Percentiles rank a stretch among this genome's conserved stretches.
These are phyloP conservation scores for Xanthoconium stramineum DNA, from an alignment of 768 basidiomycete species.

Conservation along the genomic window DNA sequence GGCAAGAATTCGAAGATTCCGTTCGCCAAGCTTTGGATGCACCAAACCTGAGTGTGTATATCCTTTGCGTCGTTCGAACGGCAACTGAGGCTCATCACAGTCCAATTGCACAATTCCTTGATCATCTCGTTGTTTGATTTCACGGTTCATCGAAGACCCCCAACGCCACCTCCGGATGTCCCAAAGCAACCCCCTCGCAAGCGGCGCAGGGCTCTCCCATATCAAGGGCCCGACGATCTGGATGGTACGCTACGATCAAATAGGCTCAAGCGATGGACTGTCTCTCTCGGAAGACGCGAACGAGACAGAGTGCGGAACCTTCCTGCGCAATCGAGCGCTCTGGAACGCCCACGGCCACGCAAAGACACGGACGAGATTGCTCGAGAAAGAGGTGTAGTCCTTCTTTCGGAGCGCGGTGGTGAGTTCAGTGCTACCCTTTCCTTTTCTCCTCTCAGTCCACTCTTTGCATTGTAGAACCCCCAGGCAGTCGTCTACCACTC, in stretches of 20 bases:
- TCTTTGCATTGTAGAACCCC: slow-evolving; percentile 45
- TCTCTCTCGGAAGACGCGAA: slow-evolving; percentile 70
- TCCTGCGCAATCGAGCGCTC: slow-evolving; percentile 41
- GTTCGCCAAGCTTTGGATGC: slow-evolving; percentile 61
- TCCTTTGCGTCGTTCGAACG: not conserved
- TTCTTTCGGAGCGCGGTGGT: slow-evolving; percentile 69
- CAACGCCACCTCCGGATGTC: slow-evolving; percentile 59
- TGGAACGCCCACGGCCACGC: slow-evolving; percentile 45
- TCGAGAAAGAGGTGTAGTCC: slow-evolving; percentile 62
- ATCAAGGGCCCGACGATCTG: slow-evolving; percentile 65
- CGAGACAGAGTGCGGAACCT: slow-evolving; percentile 64
- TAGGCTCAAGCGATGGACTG: slow-evolving; percentile 70
- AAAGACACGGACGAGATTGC: slow-evolving; percentile 64
- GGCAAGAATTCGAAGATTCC: slow-evolving; percentile 72
- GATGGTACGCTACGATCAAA: slow-evolving; percentile 55
- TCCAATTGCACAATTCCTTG: slow-evolving; percentile 80
- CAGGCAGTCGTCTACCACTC: slow-evolving; percentile 68
- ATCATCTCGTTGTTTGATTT: slow-evolving; percentile 83
- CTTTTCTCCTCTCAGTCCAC: not conserved
- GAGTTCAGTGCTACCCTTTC: not conserved
- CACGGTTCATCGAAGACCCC: slow-evolving; percentile 65
- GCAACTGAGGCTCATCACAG: slow-evolving; percentile 34
- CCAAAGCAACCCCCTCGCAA: slow-evolving; percentile 67
- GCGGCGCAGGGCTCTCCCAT: slow-evolving; percentile 63
- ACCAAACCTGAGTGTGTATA: slow-evolving; percentile 45